phyloP scores from a whole-genome alignment of 768 basidiomycete species.

The Lactarius hengduanensis region DNA sequence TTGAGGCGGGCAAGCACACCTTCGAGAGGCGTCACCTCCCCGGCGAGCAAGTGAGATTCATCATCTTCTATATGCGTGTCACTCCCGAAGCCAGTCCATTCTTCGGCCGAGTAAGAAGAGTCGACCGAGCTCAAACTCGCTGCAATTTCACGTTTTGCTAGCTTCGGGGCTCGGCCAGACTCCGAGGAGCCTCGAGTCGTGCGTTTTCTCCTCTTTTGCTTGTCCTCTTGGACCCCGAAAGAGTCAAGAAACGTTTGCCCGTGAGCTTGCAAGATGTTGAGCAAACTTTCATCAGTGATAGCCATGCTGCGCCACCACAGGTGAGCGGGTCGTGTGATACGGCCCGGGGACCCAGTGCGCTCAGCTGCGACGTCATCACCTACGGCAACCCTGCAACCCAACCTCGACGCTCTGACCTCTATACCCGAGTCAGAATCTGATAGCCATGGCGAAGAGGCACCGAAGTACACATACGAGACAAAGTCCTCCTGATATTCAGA shows the following conservation, averaged over 20 bases:
- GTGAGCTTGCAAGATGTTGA: conserved; percentile 45
- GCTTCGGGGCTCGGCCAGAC: conserved; percentile 8
- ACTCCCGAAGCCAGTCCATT: conserved; percentile 43
- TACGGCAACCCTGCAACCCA: not conserved
- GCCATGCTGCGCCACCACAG: not conserved
- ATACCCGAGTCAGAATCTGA: not conserved
- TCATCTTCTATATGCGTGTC: conserved; percentile 18
- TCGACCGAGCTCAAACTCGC: conserved; percentile 3
- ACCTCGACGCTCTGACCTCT: not conserved
- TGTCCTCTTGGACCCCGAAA: conserved; percentile 37
- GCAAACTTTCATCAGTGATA: conserved; percentile 36
- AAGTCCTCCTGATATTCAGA: conserved; percentile 8
- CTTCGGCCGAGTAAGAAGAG: conserved; percentile 34
- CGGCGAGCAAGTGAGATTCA: conserved; percentile 10
- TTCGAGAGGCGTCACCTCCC: conserved; percentile 5
- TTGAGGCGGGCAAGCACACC: conserved; percentile 10
- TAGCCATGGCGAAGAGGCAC: conserved; percentile 18
- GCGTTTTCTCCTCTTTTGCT: conserved; percentile 29
- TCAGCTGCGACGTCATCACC: not conserved
- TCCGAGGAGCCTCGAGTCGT: not conserved
- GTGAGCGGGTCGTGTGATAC: no score
- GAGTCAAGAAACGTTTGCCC: conserved; percentile 47
- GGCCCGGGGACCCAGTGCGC: no score
- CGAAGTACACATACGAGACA: conserved; percentile 5
- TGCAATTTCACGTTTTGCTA: conserved; percentile 7